phyloP scores from a whole-genome alignment of 2,329 filamentous ascomycete species.

The Penicillium vulpinum region DNA sequence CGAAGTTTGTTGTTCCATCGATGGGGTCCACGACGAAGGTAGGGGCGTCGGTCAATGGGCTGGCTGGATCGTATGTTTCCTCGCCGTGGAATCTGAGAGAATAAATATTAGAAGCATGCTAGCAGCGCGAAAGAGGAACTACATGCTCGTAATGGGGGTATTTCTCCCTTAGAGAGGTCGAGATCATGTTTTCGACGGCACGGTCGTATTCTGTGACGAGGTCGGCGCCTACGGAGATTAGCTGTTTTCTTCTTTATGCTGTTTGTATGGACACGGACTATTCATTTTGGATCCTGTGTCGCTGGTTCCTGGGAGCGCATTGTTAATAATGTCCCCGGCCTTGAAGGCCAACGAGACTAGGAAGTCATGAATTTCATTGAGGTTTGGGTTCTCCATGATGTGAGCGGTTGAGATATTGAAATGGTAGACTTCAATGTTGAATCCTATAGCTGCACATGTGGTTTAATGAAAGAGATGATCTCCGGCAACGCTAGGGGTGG shows the following conservation, averaged over 20 bases:
- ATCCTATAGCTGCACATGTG: background rate
- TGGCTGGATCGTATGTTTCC: constrained; percentile 60
- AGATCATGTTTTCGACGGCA: constrained; percentile 61
- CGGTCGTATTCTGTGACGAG: constrained; percentile 65
- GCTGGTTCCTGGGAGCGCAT: constrained; percentile 41
- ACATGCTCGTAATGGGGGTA: constrained; percentile 56
- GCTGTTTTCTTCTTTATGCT: background rate
- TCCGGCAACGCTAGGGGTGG: constrained; percentile 4
- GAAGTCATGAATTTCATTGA: constrained; percentile 46
- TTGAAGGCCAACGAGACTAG: constrained; percentile 42
- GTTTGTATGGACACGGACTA: constrained; percentile 31
- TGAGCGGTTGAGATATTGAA: background rate
- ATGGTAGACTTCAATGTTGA: background rate
- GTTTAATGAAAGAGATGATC: background rate
- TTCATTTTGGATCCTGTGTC: constrained; percentile 49
- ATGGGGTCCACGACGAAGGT: constrained; percentile 66
- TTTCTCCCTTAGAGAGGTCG: constrained; percentile 48
- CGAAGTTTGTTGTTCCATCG: constrained; percentile 66
- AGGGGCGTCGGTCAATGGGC: constrained; percentile 52
- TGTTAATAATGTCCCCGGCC: constrained; percentile 46
- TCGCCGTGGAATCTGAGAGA: constrained; percentile 55
- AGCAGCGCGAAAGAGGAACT: background rate
- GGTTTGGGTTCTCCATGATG: constrained; percentile 24
- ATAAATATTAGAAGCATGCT: background rate
- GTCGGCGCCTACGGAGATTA: constrained; percentile 51